A percentile compares a stretch with the other conserved stretches of the same genome.
These are phyloP conservation scores for Gastrolobium villosum DNA, from an alignment of 306 rosid species.

Conservation along the genomic window DNA sequence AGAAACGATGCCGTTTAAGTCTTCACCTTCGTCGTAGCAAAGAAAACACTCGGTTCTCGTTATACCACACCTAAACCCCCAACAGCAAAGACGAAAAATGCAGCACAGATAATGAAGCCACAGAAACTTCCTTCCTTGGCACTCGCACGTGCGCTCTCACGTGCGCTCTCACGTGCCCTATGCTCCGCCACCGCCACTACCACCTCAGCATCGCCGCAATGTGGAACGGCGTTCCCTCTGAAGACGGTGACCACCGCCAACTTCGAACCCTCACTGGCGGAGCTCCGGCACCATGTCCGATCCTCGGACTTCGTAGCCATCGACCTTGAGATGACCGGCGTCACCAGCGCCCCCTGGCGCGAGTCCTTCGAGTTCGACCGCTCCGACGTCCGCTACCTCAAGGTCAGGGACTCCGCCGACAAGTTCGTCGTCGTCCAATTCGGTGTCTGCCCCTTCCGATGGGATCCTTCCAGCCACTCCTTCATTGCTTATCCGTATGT, in stretches of 20 bases:
- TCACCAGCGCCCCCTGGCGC: conserved; percentile 97
- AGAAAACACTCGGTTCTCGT: neutral
- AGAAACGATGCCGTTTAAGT: conserved; percentile 24
- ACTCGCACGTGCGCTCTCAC: conserved; percentile 68
- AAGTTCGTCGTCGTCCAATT: conserved; percentile 91
- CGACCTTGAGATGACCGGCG: conserved; percentile 95
- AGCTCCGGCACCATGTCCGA: conserved; percentile 75
- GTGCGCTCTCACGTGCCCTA: conserved; percentile 67
- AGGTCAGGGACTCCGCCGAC: conserved; percentile 87
- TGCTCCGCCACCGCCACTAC: conserved; percentile 34
- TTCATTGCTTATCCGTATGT: conserved; percentile 85
- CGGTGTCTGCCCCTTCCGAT: conserved; percentile 94
- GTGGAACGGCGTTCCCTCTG: conserved; percentile 60
- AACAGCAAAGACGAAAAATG: conserved; percentile 1
- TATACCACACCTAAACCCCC: conserved; percentile 46
- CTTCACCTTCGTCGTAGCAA: neutral
- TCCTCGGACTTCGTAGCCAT: conserved; percentile 88
- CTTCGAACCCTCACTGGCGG: conserved; percentile 73
- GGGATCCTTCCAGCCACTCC: conserved; percentile 69
- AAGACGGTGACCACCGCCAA: conserved; percentile 82
- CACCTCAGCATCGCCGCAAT: conserved; percentile 42
- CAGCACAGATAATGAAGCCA: conserved; percentile 46
- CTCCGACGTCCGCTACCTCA: conserved; percentile 84
- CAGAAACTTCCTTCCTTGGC: conserved; percentile 40
- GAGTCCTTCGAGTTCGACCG: conserved; percentile 86